phyloP scores from a whole-genome alignment of 345 rosid genomes.

The Lumnitzera littorea region DNA sequence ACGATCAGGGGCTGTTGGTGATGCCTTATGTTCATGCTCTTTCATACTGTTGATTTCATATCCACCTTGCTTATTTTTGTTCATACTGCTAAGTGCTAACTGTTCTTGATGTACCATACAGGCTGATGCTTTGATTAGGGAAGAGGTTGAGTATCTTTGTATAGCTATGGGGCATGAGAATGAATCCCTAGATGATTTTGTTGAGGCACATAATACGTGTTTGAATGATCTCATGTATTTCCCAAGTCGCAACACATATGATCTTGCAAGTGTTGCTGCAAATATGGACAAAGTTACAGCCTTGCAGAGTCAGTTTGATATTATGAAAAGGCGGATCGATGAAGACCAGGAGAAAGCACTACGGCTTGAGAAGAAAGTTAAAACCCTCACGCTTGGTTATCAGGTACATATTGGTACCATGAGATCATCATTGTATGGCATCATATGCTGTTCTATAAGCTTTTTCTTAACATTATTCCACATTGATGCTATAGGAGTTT shows the following conservation, averaged over 20 bases:
- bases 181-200: slow-evolving; percentile 74
- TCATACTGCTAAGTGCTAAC: background rate
- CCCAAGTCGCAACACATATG: slow-evolving; percentile 83
- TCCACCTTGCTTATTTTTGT: background rate
- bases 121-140: slow-evolving; percentile 68
- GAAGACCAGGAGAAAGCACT: slow-evolving; percentile 82
- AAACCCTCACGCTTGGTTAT: slow-evolving; percentile 84
- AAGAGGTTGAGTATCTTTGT: slow-evolving; percentile 64
- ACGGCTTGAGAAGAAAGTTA: slow-evolving; percentile 70
- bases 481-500: background rate
- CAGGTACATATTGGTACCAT: slow-evolving; percentile 45
- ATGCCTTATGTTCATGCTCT: too few relatives aligned
- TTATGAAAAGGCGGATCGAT: slow-evolving; percentile 61
- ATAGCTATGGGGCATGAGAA: slow-evolving; percentile 87
- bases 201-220: slow-evolving; percentile 85
- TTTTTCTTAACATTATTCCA: background rate
- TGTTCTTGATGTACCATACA: slow-evolving; percentile 17
- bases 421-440: too few relatives aligned
- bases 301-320: slow-evolving; percentile 71
- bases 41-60: background rate
- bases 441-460: too few relatives aligned
- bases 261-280: slow-evolving; percentile 92
- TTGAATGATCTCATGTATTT: slow-evolving; percentile 93
- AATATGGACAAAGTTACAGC: slow-evolving; percentile 83
- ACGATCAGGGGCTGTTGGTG: too few relatives aligned